Percentiles rank a stretch among this genome's conserved stretches.
These are phyloP conservation scores for Leptosphaerulina australis DNA, from an alignment of 2,329 filamentous ascomycete species.

Conservation along the genomic window DNA sequence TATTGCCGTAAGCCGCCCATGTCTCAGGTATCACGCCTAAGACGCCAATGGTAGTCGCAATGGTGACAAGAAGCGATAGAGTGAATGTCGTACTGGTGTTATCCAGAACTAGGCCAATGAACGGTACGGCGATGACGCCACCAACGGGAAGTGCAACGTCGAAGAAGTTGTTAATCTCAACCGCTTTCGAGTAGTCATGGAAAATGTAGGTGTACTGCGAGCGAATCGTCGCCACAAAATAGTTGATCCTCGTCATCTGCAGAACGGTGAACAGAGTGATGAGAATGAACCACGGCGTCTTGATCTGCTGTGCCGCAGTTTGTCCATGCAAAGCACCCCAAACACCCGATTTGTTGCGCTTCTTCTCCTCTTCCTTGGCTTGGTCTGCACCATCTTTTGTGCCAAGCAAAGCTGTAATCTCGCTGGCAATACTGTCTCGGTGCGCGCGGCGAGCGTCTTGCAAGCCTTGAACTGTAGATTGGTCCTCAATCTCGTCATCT, in stretches of 20 bases:
- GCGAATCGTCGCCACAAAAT: conserved; percentile 87
- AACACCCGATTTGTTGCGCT: conserved; percentile 74
- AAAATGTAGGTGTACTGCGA: conserved; percentile 82
- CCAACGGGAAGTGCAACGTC: conserved; percentile 84
- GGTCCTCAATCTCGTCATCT: conserved; percentile 61
- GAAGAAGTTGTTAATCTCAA: conserved; percentile 80
- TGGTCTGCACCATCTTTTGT: conserved; percentile 68
- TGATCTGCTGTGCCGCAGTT: conserved; percentile 74
- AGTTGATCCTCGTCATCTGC: conserved; percentile 80
- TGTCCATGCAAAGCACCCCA: conserved; percentile 84
- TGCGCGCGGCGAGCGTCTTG: conserved; percentile 64
- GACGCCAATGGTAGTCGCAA: conserved; percentile 76
- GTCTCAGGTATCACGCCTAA: conserved; percentile 74
- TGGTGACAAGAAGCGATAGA: conserved; percentile 70
- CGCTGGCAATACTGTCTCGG: conserved; percentile 67
- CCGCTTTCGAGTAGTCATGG: conserved; percentile 63
- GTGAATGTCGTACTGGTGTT: conserved; percentile 74
- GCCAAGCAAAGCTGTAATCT: conserved; percentile 76
- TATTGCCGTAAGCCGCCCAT: conserved; percentile 76
- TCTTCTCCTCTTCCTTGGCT: conserved; percentile 68
- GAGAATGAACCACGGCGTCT: conserved; percentile 81
- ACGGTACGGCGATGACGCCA: conserved; percentile 82
- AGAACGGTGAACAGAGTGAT: conserved; percentile 78
- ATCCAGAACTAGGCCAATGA: conserved; percentile 82
- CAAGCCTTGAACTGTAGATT: conserved; percentile 53